Conservation (phyloP, 257 asterid species). For the Jacaranda mimosifolia region DNA sequence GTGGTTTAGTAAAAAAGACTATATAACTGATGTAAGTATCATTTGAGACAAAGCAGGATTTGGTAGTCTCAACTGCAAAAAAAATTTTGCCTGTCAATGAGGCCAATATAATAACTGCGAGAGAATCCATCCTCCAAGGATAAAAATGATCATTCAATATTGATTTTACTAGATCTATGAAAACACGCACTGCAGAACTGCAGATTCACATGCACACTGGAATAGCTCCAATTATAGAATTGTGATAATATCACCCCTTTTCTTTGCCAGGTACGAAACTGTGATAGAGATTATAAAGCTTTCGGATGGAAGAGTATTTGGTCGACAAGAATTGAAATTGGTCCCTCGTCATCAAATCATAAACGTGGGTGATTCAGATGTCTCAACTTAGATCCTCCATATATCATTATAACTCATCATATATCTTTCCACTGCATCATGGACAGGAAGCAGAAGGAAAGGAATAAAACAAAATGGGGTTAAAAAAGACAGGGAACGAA, state of each 20-base stretch:
- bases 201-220: constrained; percentile 2
- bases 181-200: not conserved
- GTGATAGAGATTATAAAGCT: not conserved
- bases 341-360: not conserved
- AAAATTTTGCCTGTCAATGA: not conserved
- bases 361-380: not conserved
- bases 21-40: constrained; percentile 17
- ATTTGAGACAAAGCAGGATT: constrained; percentile 13
- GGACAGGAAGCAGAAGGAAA: not conserved
- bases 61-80: constrained; percentile 18
- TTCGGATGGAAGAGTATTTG: not conserved
- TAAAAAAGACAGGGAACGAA: not conserved
- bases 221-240: not conserved
- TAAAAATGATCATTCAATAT: not conserved
- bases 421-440: not conserved
- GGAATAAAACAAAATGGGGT: not conserved
- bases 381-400: not conserved
- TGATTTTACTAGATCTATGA: not conserved
- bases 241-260: not conserved
- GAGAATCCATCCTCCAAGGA: constrained; percentile 28
- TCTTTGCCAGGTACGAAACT: not conserved
- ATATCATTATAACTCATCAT: not conserved
- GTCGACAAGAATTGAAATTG: not conserved
- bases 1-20: constrained; percentile 27
- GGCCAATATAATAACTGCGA: constrained; percentile 20